Evolutionary conservation across 2,329 filamentous ascomycete species (phyloP).

Genomic region (Colletotrichum acutatum): DNA sequence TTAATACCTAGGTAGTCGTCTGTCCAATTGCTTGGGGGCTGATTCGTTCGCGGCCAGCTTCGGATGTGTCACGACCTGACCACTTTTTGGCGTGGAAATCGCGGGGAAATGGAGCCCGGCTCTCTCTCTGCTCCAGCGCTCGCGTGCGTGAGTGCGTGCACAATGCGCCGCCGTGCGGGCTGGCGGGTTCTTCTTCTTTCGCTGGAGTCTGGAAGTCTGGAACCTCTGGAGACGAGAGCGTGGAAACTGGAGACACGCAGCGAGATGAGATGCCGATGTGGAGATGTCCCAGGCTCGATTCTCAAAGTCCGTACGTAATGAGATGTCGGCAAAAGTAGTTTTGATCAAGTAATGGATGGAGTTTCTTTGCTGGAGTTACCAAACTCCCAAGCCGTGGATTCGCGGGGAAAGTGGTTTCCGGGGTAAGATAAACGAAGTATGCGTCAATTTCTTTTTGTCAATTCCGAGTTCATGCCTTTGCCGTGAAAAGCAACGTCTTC

Average conservation of each 20-base stretch:
- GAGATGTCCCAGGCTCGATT: neutral
- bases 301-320: slow-evolving; percentile 26
- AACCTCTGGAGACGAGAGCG: neutral
- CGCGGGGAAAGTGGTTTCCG: slow-evolving; percentile 26
- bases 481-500: neutral
- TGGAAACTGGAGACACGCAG: neutral
- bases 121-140: neutral
- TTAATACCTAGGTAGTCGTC: too few relatives aligned
- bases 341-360: slow-evolving; percentile 34
- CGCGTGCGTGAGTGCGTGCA: neutral
- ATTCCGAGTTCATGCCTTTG: neutral
- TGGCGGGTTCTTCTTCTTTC: neutral
- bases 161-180: neutral
- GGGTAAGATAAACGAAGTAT: neutral
- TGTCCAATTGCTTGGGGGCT: neutral
- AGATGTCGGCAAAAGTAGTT: slow-evolving; percentile 6
- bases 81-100: neutral
- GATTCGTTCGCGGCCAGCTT: slow-evolving; percentile 14
- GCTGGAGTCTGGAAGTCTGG: neutral
- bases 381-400: slow-evolving; percentile 25
- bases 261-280: slow-evolving; percentile 5
- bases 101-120: neutral
- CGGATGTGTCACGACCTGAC: neutral
- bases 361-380: neutral
- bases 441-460: neutral